These are phyloP conservation scores for Hansenula lynferdii DNA, from an alignment of 1,139 yeast genomes.

Conservation along the genomic window DNA sequence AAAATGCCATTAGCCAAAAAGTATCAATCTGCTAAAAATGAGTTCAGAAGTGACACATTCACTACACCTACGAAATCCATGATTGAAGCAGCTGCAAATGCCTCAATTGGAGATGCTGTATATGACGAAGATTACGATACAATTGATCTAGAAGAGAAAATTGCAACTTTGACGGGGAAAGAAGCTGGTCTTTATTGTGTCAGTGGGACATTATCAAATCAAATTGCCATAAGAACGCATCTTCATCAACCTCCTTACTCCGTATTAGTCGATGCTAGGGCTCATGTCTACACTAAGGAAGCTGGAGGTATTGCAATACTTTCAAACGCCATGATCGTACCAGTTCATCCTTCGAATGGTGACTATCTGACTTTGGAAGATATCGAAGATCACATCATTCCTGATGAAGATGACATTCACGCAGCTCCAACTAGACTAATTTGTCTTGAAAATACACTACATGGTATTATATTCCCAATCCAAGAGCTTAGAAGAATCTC, in stretches of 20 bases:
- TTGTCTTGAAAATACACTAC: conserved; percentile 73
- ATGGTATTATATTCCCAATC: conserved; percentile 66
- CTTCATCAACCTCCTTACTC: conserved; percentile 71
- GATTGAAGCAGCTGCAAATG: conserved; percentile 52
- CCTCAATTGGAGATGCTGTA: conserved; percentile 81
- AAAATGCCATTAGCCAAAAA: not conserved
- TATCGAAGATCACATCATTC: conserved; percentile 48
- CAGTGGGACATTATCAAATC: conserved; percentile 79
- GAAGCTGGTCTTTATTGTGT: conserved; percentile 69
- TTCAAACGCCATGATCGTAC: conserved; percentile 80
- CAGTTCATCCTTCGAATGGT: conserved; percentile 64
- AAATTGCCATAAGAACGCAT: conserved; percentile 66
- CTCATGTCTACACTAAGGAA: conserved; percentile 69
- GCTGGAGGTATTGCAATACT: conserved; percentile 80
- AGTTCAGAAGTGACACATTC: conserved; percentile 84
- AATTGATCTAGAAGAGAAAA: conserved; percentile 46
- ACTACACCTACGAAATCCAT: conserved; percentile 82
- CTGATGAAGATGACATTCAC: conserved; percentile 65
- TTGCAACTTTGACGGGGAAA: conserved; percentile 61
- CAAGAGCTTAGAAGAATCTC: conserved; percentile 64
- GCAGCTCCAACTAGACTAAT: conserved; percentile 77
- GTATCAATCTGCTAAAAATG: conserved; percentile 37
- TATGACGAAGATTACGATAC: conserved; percentile 72
- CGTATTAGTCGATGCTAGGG: conserved; percentile 69
- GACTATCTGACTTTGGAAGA: conserved; percentile 66